phyloP scores from a whole-genome alignment of 164 flowering plant species.

The Aristolochia californica region DNA sequence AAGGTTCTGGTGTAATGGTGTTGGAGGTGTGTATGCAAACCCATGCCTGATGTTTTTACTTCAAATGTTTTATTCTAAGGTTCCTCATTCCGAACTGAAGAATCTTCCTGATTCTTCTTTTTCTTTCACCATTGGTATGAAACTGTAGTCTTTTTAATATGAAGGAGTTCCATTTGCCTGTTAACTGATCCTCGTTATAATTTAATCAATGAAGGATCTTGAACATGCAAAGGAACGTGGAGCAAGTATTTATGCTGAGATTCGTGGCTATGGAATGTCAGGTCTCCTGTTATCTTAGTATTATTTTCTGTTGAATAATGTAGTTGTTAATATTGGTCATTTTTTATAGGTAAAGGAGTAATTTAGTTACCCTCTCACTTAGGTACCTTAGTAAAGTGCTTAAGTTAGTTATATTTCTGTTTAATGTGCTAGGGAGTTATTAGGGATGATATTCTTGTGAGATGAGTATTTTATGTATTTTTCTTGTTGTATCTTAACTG shows the following conservation, averaged over 20 bases:
- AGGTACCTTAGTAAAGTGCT: too few species aligned
- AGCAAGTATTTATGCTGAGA: slow-evolving; percentile 85
- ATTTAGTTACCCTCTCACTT: too few species aligned
- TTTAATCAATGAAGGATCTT: slow-evolving; percentile 41
- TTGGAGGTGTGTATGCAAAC: slow-evolving; percentile 62
- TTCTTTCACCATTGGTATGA: too few species aligned
- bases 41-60: neutral
- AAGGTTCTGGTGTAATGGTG: slow-evolving; percentile 87
- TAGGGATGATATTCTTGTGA: too few species aligned
- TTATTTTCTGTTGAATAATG: neutral
- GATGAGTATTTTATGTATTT: neutral
- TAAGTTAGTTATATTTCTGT: too few species aligned
- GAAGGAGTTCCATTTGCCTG: too few species aligned
- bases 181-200: too few species aligned
- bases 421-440: too few species aligned
- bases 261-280: slow-evolving; percentile 98
- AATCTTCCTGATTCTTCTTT: too few species aligned
- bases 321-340: neutral
- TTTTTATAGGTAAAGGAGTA: neutral
- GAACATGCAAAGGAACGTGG: slow-evolving; percentile 82
- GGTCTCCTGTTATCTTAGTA: slow-evolving; percentile 30
- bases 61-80: neutral
- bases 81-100: neutral
- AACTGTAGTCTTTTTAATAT: too few species aligned
- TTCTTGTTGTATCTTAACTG: too few species aligned